Base-by-base conservation (phyloP, 2,329 filamentous ascomycete species). In the Trichoderma sp. region DNA sequence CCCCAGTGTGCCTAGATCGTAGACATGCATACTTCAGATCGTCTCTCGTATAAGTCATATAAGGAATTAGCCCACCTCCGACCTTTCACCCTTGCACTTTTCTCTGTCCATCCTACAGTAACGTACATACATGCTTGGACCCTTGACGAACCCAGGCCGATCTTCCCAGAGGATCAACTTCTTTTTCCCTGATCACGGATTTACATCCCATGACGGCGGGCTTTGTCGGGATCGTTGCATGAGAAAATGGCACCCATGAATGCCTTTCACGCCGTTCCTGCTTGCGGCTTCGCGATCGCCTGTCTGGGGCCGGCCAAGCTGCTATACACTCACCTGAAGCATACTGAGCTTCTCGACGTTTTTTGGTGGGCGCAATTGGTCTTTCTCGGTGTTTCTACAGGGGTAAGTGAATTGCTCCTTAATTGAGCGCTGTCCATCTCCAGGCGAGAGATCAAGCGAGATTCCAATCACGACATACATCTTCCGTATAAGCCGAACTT, bases 181-280 rank as follows among this genome's bases (percentile, higher is more conserved):
- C 34, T 5, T 39, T 39, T 10, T 39, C 12, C 5, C 34, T n/a
- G n/a, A 24, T 2, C 21, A 24, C 21, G 21, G 21, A 24, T 24
- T 39, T 21, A 21, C 19, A 15, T 10, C 30, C 19, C 30, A 26
- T 50, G 57, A 39, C 44, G 5, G 19, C 30, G 2, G 19, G 26
- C 57, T 43, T 17, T 24, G n/a, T 14, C 34, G 17, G 17, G 9
- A 60, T 4, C 17, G 19, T 28, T 17, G 48, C 45, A 41, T 39
- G 19, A 48, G 21, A 48, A 3, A 14, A 39, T 39, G 12, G 1
- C 30, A n/a, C 30, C 7, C 19, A n/a, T 17, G 19, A 64, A 60
- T 45, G 28, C 4, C 7, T 60, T 58, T 52, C 56, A 64, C 55
- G 28, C 60, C 34, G 30, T 64, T 15, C 54, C 63, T 30, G 55